phyloP scores from a whole-genome alignment of 768 basidiomycete species.

The Tylopilus balloui region DNA sequence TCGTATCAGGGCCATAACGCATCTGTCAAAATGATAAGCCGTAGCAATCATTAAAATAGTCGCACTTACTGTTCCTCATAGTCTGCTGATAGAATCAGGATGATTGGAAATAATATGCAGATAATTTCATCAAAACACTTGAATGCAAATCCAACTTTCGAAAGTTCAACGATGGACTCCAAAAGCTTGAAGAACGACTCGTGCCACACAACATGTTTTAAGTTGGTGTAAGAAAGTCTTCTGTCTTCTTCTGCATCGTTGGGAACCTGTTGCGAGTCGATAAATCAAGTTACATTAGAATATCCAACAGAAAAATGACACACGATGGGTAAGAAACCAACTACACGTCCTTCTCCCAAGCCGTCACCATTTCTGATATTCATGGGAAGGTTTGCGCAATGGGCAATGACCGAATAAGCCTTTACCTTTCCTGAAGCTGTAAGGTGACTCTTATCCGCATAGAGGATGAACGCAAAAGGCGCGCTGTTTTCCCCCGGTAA shows the following conservation, averaged over 20 bases:
- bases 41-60: no score
- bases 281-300: no score
- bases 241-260: background rate
- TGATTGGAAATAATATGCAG: background rate
- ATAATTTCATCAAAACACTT: no score
- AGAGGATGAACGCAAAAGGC: no score
- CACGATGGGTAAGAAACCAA: background rate
- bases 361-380: background rate
- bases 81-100: background rate
- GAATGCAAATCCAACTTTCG: no score
- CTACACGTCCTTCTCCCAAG: background rate
- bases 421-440: background rate
- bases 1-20: no score
- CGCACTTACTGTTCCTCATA: background rate
- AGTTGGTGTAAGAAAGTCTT: background rate
- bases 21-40: background rate
- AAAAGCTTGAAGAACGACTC: background rate
- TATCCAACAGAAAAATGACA: no score
- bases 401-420: no score
- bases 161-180: background rate
- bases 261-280: background rate
- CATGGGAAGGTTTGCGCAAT: no score
- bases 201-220: background rate
- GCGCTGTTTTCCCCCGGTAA: background rate
- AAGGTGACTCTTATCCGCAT: background rate